phyloP scores from a whole-genome alignment of 176 grass and related monocot genomes.

The Bothriochloa decipiens region DNA sequence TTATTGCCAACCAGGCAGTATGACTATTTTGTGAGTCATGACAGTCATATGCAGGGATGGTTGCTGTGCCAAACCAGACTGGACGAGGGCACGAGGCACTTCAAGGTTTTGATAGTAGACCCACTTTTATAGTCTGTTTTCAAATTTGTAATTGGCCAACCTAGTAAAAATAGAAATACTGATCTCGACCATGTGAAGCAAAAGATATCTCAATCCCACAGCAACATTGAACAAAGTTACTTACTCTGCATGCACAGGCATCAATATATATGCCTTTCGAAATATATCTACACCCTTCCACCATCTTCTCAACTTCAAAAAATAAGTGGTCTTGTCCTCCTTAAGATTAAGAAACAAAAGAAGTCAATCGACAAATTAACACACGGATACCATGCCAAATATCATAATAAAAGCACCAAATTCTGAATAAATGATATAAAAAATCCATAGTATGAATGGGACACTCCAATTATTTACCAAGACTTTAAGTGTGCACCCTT shows the following conservation, averaged over 20 bases:
- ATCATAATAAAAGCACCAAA: slow-evolving; percentile 20
- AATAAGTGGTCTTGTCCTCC: slow-evolving; percentile 58
- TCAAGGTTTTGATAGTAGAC: background rate
- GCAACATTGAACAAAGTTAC: slow-evolving; percentile 32
- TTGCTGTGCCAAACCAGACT: background rate
- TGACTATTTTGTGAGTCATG: too few species aligned
- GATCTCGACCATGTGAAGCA: background rate
- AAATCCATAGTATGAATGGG: background rate
- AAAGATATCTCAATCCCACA: background rate
- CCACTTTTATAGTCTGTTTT: background rate
- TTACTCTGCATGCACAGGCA: slow-evolving; percentile 95
- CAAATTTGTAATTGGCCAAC: background rate
- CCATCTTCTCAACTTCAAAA: slow-evolving; percentile 95
- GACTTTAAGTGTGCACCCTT: background rate
- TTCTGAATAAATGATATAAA: slow-evolving; percentile 3
- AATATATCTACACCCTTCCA: slow-evolving; percentile 93
- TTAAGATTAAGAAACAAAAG: slow-evolving; percentile 47
- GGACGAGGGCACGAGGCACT: background rate
- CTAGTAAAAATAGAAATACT: background rate
- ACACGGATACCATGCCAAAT: slow-evolving; percentile 9
- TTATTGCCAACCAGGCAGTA: background rate
- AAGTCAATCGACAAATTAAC: slow-evolving; percentile 19
- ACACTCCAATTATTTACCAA: slow-evolving; percentile 8
- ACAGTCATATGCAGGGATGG: background rate
- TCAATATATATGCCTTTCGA: slow-evolving; percentile 74